phyloP scores from a whole-genome alignment of 352 stramenopile species.

The Globisporangium heterothallicum region DNA sequence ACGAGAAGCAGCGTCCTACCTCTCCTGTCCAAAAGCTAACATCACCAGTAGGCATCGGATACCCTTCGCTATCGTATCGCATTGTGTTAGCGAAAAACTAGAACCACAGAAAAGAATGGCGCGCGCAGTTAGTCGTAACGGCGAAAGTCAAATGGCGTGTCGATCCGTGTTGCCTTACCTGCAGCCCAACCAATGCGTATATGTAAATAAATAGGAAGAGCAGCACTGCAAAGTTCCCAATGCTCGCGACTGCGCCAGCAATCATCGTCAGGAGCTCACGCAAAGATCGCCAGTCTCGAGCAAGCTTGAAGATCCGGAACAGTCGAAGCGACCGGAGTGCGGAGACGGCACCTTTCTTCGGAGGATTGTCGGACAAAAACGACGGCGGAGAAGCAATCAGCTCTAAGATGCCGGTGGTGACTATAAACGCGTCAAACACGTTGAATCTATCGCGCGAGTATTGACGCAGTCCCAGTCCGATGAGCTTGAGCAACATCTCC shows the following conservation, averaged over 20 bases:
- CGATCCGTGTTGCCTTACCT: slow-evolving; percentile 27
- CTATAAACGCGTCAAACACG: slow-evolving; percentile 84
- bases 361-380: slow-evolving; percentile 51
- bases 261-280: slow-evolving; percentile 91
- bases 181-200: slow-evolving; percentile 87
- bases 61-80: slow-evolving; percentile 85
- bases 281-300: slow-evolving; percentile 88
- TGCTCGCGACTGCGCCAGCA: slow-evolving; percentile 85
- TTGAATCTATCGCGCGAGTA: slow-evolving; percentile 82
- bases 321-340: slow-evolving; percentile 87
- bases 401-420: slow-evolving; percentile 71
- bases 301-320: slow-evolving; percentile 93
- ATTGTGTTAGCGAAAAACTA: slow-evolving; percentile 94
- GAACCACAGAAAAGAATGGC: background rate
- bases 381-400: slow-evolving; percentile 59
- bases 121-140: background rate
- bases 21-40: slow-evolving; percentile 58
- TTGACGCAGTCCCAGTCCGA: slow-evolving; percentile 67
- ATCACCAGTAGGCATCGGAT: slow-evolving; percentile 35
- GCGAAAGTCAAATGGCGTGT: background rate
- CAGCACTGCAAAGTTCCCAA: slow-evolving; percentile 92
- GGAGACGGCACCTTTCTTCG: slow-evolving; percentile 64
- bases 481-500: slow-evolving; percentile 80
- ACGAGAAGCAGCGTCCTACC: slow-evolving; percentile 18
- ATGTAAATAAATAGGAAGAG: slow-evolving; percentile 96